Evolutionary conservation across 805 yeast genomes (phyloP), one percentile per base, ranked within the genome.

Genomic region (Cyberlindnera suaveolens): DNA sequence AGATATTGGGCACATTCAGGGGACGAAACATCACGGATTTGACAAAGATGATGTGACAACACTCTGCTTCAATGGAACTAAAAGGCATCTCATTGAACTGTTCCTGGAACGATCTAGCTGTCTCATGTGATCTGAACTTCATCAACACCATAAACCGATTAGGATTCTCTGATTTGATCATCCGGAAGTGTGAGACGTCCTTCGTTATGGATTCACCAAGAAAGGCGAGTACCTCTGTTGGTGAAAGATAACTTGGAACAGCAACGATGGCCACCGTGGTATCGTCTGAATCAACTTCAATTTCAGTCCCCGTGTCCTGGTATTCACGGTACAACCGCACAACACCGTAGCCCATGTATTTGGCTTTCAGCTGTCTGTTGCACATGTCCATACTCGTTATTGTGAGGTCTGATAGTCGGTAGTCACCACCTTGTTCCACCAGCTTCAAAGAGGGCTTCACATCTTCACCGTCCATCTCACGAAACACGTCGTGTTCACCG

Each of bases 11-110:
- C 1, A 42, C 38, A 26, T 44, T 54, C 26, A 58, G 39, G 1
- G 62, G 62, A 30, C 44, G 47, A 41, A 58, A 58, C 3, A 58
- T 41, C 9, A 58, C 56, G 0, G 60, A 55, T 46, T 78, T 78
- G n/a, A 89, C 77, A 48, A 73, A 77, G 1, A 89, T 75, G 4
- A 80, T 85, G 58, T 82, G 89, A 54, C 96, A 89, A 13, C 77
- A 70, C 55, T 90, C 96, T 1, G 95, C 86, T 54, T 90, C 96
- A 84, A 89, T 82, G 7, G 91, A 78, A 52, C 82, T 88, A 67
- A 90, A 89, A 9, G 74, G 71, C 47, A 74, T 76, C 5, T 95
- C 95, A 58, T 89, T 82, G 54, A 70, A 86, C 26, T 68, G 67
- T 35, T 72, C 71, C 50, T 80, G 80, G 61, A 90, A 90, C 34